A percentile compares a stretch with the other conserved stretches of the same genome.
Evolutionary conservation across 257 asterid genomes (phyloP).

Genomic region (Ophiorrhiza pumila): DNA sequence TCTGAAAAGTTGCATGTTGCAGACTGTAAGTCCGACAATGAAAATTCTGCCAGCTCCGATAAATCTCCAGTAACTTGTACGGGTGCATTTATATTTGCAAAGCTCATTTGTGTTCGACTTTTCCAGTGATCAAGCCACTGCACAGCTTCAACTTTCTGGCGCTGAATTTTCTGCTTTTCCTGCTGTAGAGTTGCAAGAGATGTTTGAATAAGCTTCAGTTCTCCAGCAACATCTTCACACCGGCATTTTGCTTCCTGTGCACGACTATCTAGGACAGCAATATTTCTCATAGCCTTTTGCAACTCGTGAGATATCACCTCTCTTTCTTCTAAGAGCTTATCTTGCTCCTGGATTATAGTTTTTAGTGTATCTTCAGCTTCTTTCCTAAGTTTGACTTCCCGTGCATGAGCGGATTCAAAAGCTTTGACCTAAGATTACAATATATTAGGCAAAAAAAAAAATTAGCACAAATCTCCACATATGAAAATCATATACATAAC

Average conservation of each 20-base stretch:
- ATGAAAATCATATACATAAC: neutral
- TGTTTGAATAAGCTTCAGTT: constrained; percentile 53
- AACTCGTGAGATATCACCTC: constrained; percentile 40
- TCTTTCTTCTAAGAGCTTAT: constrained; percentile 46
- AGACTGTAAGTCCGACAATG: constrained; percentile 52
- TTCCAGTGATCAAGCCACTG: constrained; percentile 64
- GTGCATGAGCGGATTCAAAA: constrained; percentile 52
- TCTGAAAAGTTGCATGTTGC: constrained; percentile 82
- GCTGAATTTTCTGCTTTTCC: constrained; percentile 59
- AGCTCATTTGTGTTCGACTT: constrained; percentile 28
- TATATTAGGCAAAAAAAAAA: constrained; percentile 1
- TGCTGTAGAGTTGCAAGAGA: constrained; percentile 43
- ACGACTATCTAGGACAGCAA: constrained; percentile 56
- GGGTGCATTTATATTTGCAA: constrained; percentile 15
- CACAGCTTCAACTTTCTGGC: constrained; percentile 52
- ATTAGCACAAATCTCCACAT: neutral
- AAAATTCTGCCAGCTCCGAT: constrained; percentile 48
- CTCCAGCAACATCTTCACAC: constrained; percentile 52
- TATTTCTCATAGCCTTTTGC: constrained; percentile 47
- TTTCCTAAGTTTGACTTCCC: constrained; percentile 44
- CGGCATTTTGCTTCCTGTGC: constrained; percentile 57
- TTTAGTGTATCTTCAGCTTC: constrained; percentile 55
- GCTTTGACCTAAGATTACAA: constrained; percentile 45
- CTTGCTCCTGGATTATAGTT: constrained; percentile 43
- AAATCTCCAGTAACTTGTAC: constrained; percentile 24